Conservation (phyloP, 257 asterid genomes). For the Solanum tacnaense region DNA sequence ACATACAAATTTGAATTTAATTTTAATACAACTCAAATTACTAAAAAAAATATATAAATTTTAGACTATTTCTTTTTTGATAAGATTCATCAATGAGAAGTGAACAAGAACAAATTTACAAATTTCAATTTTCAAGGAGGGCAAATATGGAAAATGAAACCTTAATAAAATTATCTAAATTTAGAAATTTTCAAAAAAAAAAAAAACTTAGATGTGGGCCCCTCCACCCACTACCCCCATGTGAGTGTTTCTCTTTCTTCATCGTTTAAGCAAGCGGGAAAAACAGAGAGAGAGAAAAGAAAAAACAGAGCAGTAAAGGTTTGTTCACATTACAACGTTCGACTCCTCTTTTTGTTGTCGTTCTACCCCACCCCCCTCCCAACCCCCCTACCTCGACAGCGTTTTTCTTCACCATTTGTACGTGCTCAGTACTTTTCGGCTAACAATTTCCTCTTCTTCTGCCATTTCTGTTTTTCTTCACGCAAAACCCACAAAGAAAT, state of each 20-base stretch:
- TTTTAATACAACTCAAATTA: neutral
- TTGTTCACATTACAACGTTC: slow-evolving; percentile 38
- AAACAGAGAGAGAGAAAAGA: neutral
- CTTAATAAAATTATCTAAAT: neutral
- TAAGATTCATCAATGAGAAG: neutral
- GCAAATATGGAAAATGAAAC: neutral
- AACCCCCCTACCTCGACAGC: neutral
- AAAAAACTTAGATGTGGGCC: neutral
- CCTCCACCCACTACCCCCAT: neutral
- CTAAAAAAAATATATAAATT: neutral
- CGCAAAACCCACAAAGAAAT: neutral
- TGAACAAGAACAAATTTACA: neutral
- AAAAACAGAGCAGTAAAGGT: neutral
- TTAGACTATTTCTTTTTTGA: neutral
- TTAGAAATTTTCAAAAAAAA: neutral
- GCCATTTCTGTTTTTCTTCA: neutral
- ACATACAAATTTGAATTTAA: neutral
- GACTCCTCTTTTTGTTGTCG: slow-evolving; percentile 4
- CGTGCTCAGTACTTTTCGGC: neutral
- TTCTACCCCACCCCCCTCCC: neutral
- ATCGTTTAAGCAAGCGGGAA: neutral
- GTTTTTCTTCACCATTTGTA: neutral
- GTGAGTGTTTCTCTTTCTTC: neutral
- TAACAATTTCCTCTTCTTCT: neutral
- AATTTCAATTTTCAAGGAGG: neutral